phyloP scores from a whole-genome alignment of 192 early-diverging fungal genomes.

The Chytriomyces hyalinus region DNA sequence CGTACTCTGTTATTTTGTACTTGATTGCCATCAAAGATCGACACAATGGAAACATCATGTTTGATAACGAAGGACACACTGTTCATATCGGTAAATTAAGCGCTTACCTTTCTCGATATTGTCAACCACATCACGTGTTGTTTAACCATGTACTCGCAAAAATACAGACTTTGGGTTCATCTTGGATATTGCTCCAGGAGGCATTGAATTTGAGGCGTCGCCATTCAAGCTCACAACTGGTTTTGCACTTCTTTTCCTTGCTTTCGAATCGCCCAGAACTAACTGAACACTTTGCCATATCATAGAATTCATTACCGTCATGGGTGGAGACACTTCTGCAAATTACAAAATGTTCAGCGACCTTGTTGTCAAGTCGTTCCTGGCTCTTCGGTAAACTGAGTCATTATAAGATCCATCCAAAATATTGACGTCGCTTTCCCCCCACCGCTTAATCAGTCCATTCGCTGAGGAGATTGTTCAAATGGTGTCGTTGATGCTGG shows the following conservation, averaged over 20 bases:
- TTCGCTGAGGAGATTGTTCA: slow-evolving; percentile 91
- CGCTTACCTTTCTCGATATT: background rate
- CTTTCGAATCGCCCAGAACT: background rate
- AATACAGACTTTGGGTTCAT: slow-evolving; percentile 95
- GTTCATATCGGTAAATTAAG: slow-evolving; percentile 85
- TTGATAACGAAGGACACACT: slow-evolving; percentile 94
- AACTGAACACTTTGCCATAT: background rate
- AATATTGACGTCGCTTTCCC: background rate
- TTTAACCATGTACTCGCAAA: background rate
- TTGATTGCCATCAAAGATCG: slow-evolving; percentile 98
- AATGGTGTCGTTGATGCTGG: slow-evolving; percentile 89
- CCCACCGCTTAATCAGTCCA: slow-evolving; percentile 58
- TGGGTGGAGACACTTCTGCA: slow-evolving; percentile 85
- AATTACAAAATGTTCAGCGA: slow-evolving; percentile 92
- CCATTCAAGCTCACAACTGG: slow-evolving; percentile 91
- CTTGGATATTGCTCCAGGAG: slow-evolving; percentile 97
- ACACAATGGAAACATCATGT: slow-evolving; percentile 99
- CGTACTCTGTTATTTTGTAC: slow-evolving; percentile 94
- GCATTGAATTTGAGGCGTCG: slow-evolving; percentile 91
- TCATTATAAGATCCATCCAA: background rate
- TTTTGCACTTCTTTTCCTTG: background rate
- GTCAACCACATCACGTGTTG: background rate
- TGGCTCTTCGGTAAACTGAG: slow-evolving; percentile 69
- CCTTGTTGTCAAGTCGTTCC: slow-evolving; percentile 85
- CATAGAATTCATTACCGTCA: slow-evolving; percentile 92